phyloP scores from a whole-genome alignment of 305 asterid species.

The Fraxinus floribunda region DNA sequence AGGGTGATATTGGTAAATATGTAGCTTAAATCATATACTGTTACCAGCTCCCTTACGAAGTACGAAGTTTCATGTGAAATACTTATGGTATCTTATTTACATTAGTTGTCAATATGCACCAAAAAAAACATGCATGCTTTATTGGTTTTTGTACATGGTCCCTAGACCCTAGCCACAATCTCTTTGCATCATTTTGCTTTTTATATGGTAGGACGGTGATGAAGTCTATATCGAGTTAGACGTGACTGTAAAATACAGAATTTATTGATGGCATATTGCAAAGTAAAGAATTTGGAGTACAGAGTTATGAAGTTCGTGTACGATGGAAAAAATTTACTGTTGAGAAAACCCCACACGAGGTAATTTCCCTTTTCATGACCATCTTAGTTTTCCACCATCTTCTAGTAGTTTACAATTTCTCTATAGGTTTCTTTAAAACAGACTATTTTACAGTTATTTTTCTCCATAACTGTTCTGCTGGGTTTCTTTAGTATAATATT shows the following conservation, averaged over 20 bases:
- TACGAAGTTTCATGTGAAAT: too few species aligned
- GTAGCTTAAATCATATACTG: too few species aligned
- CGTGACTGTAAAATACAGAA: not conserved
- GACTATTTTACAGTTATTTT: not conserved
- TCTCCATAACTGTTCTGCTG: not conserved
- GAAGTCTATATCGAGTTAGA: not conserved
- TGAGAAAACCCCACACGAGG: not conserved
- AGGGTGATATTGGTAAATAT: too few species aligned
- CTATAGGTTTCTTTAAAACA: not conserved
- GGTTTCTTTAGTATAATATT: too few species aligned
- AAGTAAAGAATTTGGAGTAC: not conserved
- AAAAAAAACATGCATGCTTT: not conserved
- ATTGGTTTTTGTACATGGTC: not conserved
- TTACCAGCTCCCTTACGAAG: too few species aligned
- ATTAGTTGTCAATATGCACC: too few species aligned
- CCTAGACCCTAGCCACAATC: not conserved
- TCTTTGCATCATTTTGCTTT: not conserved
- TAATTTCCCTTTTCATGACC: not conserved
- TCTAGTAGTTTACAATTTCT: not conserved
- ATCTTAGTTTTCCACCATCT: not conserved
- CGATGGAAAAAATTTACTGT: not conserved
- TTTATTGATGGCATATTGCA: not conserved
- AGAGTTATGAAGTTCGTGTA: not conserved
- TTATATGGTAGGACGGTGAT: not conserved
- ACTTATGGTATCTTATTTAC: too few species aligned